Percentiles rank a stretch among this genome's conserved stretches.
These are phyloP conservation scores for Gossypium arboreum DNA, from an alignment of 345 rosid genomes.

Conservation along the genomic window DNA sequence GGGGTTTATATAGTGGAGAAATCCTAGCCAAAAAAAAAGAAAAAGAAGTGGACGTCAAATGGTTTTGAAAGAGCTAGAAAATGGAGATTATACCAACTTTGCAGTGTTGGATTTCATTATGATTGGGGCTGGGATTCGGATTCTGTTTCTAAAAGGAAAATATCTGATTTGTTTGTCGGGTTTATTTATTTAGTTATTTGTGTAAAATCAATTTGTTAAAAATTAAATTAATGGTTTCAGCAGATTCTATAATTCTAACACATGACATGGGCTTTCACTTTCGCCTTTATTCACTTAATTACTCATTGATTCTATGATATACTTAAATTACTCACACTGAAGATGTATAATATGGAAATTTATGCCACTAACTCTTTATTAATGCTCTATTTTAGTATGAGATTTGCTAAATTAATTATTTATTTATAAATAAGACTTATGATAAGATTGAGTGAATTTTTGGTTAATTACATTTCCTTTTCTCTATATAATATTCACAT, in stretches of 20 bases:
- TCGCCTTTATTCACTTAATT: too few species aligned
- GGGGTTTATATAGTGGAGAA: conserved; percentile 27
- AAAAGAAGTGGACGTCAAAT: not conserved
- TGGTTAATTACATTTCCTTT: too few species aligned
- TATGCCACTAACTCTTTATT: too few species aligned
- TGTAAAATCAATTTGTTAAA: not conserved
- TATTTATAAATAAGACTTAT: too few species aligned
- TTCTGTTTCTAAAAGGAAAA: conserved; percentile 8
- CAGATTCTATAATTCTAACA: not conserved
- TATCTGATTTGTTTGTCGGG: not conserved
- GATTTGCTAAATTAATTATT: too few species aligned
- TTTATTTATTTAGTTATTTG: not conserved
- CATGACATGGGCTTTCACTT: too few species aligned
- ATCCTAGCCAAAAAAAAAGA: not conserved
- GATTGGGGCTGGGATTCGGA: conserved; percentile 1
- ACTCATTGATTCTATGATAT: too few species aligned
- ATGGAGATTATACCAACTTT: not conserved
- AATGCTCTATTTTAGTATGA: too few species aligned
- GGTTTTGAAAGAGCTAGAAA: conserved; percentile 2
- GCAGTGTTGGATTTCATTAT: conserved; percentile 4
- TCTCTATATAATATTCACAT: not conserved
- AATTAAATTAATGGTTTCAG: not conserved
- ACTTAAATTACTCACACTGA: too few species aligned
- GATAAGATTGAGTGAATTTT: too few species aligned
- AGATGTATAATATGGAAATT: too few species aligned